Evolutionary conservation across 1,284 basidiomycete species (phyloP).

Genomic region (Lignosus rhinocerotis): DNA sequence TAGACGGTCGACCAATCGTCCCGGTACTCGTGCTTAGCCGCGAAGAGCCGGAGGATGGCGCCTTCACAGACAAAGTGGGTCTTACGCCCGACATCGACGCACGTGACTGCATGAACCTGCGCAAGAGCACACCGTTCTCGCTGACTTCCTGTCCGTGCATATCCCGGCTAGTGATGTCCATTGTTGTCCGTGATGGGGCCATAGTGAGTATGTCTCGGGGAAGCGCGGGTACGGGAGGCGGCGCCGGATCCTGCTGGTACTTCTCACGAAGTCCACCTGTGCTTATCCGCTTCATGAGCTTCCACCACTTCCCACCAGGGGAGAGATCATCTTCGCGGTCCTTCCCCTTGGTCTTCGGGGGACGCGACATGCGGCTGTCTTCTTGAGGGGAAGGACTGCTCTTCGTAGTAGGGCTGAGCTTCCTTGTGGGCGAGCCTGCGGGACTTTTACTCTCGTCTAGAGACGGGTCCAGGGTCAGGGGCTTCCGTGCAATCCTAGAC

Average conservation of each 20-base stretch:
- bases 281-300: conserved; percentile 68
- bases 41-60: conserved; percentile 7
- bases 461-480: conserved; percentile 14
- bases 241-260: conserved; percentile 36
- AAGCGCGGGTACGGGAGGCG: conserved; percentile 64
- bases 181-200: conserved; percentile 22
- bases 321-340: conserved; percentile 35
- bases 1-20: conserved; percentile 22
- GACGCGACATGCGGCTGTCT: conserved; percentile 15
- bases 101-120: conserved; percentile 34
- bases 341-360: conserved; percentile 26
- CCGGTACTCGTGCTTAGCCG: conserved; percentile 19
- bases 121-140: conserved; percentile 21
- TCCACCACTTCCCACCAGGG: conserved; percentile 55
- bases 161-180: conserved; percentile 27
- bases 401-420: conserved; percentile 9
- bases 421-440: conserved; percentile 9
- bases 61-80: conserved; percentile 22
- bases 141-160: conserved; percentile 17
- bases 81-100: conserved; percentile 33
- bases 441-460: conserved; percentile 14
- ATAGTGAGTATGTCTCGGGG: conserved; percentile 41
- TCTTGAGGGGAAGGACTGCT: conserved; percentile 16
- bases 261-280: conserved; percentile 62
- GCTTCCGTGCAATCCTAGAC: conserved; percentile 4